Percentiles rank a stretch among this genome's conserved stretches.
These are phyloP conservation scores for Verticillium nonalfalfae DNA, from an alignment of 2,329 filamentous ascomycete genomes.

Conservation along the genomic window DNA sequence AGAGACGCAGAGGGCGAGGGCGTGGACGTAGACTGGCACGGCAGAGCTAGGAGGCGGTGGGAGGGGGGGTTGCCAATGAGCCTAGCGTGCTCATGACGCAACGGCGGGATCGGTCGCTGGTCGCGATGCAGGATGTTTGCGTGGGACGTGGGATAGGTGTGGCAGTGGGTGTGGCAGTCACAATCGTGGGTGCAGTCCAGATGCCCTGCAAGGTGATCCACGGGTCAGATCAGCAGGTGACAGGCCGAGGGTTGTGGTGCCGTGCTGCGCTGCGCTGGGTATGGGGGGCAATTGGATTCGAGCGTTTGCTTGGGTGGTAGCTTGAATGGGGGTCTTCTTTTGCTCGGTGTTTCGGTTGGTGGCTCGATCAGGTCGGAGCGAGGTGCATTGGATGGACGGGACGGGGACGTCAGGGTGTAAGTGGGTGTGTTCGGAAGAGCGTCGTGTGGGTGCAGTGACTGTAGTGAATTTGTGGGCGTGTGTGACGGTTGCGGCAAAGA, in stretches of 20 bases:
- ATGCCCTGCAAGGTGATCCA: neutral
- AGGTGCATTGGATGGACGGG: neutral
- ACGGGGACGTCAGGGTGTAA: neutral
- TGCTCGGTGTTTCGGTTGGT: neutral
- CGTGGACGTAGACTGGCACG: neutral
- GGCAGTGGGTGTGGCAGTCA: neutral
- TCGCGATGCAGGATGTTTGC: constrained; percentile 1
- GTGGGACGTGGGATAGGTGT: neutral
- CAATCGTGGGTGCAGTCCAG: neutral
- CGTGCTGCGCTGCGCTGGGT: neutral
- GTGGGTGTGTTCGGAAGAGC: neutral
- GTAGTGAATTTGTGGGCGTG: neutral
- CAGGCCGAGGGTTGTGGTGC: neutral
- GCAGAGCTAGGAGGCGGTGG: neutral
- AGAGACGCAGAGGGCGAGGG: neutral
- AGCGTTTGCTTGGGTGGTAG: neutral
- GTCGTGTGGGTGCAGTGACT: neutral
- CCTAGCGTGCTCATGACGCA: constrained; percentile 4
- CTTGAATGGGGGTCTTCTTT: neutral
- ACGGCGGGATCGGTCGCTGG: neutral
- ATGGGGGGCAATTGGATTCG: neutral
- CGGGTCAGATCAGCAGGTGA: neutral
- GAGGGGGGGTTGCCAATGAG: constrained; percentile 1
- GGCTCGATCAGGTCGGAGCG: neutral
- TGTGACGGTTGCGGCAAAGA: neutral